Conservation (phyloP, 345 rosid species). For the Bruguiera sexangula region DNA sequence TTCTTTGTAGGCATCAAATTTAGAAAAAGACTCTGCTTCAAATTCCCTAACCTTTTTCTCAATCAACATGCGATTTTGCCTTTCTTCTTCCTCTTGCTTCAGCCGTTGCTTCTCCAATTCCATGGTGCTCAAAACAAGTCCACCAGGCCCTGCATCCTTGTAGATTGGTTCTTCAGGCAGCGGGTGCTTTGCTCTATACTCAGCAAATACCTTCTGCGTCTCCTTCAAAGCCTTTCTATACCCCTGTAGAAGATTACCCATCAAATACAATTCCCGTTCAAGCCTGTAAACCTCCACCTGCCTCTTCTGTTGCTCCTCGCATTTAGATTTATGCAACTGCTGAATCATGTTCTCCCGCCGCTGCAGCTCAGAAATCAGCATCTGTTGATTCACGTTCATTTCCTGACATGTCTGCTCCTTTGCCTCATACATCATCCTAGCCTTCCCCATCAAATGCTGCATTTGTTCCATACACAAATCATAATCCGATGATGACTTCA, state of each 20-base stretch:
- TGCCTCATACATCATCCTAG: constrained; percentile 42
- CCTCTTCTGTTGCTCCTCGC: constrained; percentile 58
- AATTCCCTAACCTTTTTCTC: constrained; percentile 57
- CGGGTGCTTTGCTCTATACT: constrained; percentile 55
- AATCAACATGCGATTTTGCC: constrained; percentile 27
- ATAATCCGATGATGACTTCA: constrained; percentile 40
- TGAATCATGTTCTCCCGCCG: constrained; percentile 43
- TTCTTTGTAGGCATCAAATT: constrained; percentile 34
- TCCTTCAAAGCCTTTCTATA: constrained; percentile 78
- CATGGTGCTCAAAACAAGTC: constrained; percentile 61
- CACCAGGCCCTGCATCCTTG: constrained; percentile 74
- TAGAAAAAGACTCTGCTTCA: constrained; percentile 34
- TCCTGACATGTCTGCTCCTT: constrained; percentile 51
- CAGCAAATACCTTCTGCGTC: constrained; percentile 51
- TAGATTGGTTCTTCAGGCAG: constrained; percentile 63
- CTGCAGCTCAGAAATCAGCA: constrained; percentile 49
- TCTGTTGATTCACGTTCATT: constrained; percentile 48
- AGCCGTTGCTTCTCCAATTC: constrained; percentile 66
- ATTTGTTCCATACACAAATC: constrained; percentile 47
- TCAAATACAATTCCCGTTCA: constrained; percentile 68
- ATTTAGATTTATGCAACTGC: constrained; percentile 56
- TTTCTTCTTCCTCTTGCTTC: constrained; percentile 74
- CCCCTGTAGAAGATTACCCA: constrained; percentile 64
- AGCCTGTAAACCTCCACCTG: constrained; percentile 54
- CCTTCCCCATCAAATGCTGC: constrained; percentile 42